These are phyloP conservation scores for Coccomyxa sp. DNA, from an alignment of 139 green algal species.

Conservation along the genomic window DNA sequence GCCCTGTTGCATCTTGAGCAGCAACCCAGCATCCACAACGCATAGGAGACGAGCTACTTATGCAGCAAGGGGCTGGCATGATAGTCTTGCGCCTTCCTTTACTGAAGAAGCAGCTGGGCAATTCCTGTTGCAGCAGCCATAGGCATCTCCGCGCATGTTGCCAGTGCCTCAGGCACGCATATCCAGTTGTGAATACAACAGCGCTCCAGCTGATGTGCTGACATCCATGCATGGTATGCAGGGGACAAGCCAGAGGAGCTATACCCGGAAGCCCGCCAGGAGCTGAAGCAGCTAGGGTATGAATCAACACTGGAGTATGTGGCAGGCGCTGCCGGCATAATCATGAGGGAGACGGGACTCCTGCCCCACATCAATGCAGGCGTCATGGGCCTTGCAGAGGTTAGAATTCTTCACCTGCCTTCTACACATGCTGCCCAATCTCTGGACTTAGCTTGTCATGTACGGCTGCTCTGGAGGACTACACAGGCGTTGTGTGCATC, in stretches of 20 bases:
- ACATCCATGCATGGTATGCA: conserved; percentile 15
- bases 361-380: conserved; percentile 88
- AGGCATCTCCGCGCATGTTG: too few relatives aligned
- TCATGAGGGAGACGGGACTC: conserved; percentile 62
- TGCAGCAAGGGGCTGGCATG: too few relatives aligned
- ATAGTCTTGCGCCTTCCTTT: too few relatives aligned
- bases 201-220: background rate
- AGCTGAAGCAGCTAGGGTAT: conserved; percentile 67
- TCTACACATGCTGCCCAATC: too few relatives aligned
- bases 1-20: too few relatives aligned
- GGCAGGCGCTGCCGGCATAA: conserved; percentile 31
- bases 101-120: too few relatives aligned
- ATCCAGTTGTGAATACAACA: too few relatives aligned
- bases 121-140: too few relatives aligned
- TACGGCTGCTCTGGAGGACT: background rate
- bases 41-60: too few relatives aligned
- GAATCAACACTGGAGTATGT: conserved; percentile 76
- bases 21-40: too few relatives aligned
- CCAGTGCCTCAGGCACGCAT: too few relatives aligned
- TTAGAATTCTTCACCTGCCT: too few relatives aligned
- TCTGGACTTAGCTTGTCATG: background rate
- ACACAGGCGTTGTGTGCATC: background rate
- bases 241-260: conserved; percentile 81
- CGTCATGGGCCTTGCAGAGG: conserved; percentile 41
- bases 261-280: conserved; percentile 58